Base-by-base conservation (phyloP, 1,284 basidiomycete genomes). In the Trichosporon sp. region DNA sequence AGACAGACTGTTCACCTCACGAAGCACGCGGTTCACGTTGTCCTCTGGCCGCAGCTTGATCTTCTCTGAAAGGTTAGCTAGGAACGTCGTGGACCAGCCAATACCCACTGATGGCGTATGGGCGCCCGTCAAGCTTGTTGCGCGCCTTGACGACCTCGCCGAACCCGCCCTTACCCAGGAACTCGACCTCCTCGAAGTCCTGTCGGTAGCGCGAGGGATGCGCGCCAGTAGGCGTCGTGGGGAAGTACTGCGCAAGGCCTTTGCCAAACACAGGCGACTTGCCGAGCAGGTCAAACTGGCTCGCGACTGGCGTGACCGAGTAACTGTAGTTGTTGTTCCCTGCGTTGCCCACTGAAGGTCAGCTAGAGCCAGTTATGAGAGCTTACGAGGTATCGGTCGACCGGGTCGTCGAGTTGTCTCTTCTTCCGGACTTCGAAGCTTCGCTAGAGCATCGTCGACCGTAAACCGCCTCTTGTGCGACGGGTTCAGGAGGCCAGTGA, bases 91-190 rank as follows among this genome's bases (percentile, higher is more conserved):
- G 18, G 13, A 9, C 23, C 15, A 9, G 9, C 1, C 2, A 6
- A 25, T 80, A 86, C 79, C 71, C 67, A 77, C 77, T 83, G 74
- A 83, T 82, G 8, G 82, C 82, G 65, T 82, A 83, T 5, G 77
- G 78, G 15, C 79, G 73, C 1, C 76, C 84, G 69, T 87, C 86
- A 1, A 87, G 81, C 83, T 89, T 92, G 78, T 98, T 95, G 66
- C 90, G 86, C 0, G 94, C 95, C 81, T 98, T 98, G 58, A 97
- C 93, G 0, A 98, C 95, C 25, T 92, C 91, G 0, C 95, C 94
- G 79, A 95, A 98, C 0, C 91, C 94, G 0, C 95, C 95, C 78
- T 91, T 92, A 1, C 95, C 95, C 21, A 84, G 65, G 38, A 80
- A 83, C 66, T 84, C 83, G 12, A 84, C 81, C 68, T 84, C 82